A percentile compares a stretch with the other conserved stretches of the same genome.
Conservation (phyloP, 2,329 filamentous ascomycete genomes). For the Thielaviopsis euricoi region DNA sequence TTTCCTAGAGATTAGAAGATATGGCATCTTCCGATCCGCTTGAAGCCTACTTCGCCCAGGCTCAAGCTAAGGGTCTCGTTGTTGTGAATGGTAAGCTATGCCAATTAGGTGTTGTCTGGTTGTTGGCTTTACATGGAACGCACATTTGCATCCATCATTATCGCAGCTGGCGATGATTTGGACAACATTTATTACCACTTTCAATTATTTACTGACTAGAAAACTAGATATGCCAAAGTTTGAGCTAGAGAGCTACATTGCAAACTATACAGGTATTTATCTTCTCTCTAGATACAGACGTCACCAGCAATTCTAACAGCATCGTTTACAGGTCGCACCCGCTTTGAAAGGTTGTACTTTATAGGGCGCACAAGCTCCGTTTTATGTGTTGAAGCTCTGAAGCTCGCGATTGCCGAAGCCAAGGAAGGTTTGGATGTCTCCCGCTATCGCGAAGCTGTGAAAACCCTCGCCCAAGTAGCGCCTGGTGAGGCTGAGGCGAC, state of each 20-base stretch:
- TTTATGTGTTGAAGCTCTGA: slow-evolving; percentile 65
- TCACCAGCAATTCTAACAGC: not conserved
- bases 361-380: slow-evolving; percentile 66
- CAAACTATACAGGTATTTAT: slow-evolving; percentile 64
- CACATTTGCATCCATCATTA: not conserved
- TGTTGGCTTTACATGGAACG: not conserved
- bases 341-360: slow-evolving; percentile 62
- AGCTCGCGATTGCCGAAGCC: slow-evolving; percentile 57
- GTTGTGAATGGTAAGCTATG: slow-evolving; percentile 29
- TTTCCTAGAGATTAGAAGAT: not conserved
- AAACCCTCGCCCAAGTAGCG: slow-evolving; percentile 43
- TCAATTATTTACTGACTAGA: slow-evolving; percentile 3
- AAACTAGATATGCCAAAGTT: slow-evolving; percentile 61
- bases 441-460: slow-evolving; percentile 53
- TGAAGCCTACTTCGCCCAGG: slow-evolving; percentile 27
- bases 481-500: slow-evolving; percentile 52
- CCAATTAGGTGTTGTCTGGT: too few species aligned
- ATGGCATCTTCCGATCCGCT: not conserved
- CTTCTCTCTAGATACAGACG: not conserved
- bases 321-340: slow-evolving; percentile 48
- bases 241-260: slow-evolving; percentile 78
- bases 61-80: slow-evolving; percentile 28
- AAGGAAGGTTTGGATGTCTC: slow-evolving; percentile 58
- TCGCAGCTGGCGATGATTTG: not conserved
- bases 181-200: not conserved